Evolutionary conservation across 805 yeast genomes (phyloP).

Genomic region (Schwanniomyces occidentalis): DNA sequence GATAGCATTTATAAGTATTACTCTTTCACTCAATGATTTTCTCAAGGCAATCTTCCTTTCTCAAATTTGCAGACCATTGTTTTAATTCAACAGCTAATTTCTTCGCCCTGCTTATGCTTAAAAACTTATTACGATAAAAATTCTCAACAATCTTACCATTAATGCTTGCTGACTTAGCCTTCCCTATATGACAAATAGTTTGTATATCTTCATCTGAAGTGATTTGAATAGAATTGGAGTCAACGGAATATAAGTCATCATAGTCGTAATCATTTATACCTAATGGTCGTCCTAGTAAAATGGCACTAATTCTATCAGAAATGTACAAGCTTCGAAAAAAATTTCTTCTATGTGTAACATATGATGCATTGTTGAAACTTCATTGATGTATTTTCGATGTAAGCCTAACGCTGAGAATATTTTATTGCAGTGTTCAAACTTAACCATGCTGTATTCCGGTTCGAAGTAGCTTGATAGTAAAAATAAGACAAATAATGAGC

Average conservation of each 20-base stretch:
- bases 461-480: conserved; percentile 40
- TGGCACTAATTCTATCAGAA: conserved; percentile 33
- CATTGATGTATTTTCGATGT: conserved; percentile 39
- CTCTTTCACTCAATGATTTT: conserved; percentile 9
- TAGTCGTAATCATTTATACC: conserved; percentile 36
- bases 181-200: conserved; percentile 24
- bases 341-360: conserved; percentile 31
- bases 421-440: conserved; percentile 43
- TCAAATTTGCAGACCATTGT: conserved; percentile 32
- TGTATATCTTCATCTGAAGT: conserved; percentile 17
- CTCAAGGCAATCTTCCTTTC: conserved; percentile 27
- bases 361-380: conserved; percentile 29
- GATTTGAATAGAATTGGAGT: conserved; percentile 3
- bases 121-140: conserved; percentile 30
- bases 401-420: conserved; percentile 44
- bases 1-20: conserved; percentile 8
- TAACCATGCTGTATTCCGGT: conserved; percentile 45
- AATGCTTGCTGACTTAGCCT: conserved; percentile 26
- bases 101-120: conserved; percentile 30
- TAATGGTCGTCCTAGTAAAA: conserved; percentile 38
- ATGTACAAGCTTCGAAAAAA: conserved; percentile 34
- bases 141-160: conserved; percentile 29
- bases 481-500: conserved; percentile 39
- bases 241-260: conserved; percentile 30
- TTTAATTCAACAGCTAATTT: conserved; percentile 36